Percentiles rank a stretch among this genome's conserved stretches.
phyloP scores from a whole-genome alignment of 176 grass and related monocot genomes.

The Eremochloa ophiuroides region DNA sequence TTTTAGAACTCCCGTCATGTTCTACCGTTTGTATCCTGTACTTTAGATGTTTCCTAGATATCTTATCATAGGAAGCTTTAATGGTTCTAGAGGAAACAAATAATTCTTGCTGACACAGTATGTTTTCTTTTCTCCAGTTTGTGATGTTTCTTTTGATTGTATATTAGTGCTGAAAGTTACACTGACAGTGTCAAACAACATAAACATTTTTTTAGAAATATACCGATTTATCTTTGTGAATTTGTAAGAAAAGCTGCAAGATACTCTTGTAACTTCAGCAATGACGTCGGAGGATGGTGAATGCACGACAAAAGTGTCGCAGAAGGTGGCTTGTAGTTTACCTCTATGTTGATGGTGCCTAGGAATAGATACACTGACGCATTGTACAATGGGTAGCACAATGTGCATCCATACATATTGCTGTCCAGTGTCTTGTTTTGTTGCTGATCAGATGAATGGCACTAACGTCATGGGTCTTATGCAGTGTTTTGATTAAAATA shows the following conservation, averaged over 20 bases:
- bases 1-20: neutral
- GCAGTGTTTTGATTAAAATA: slow-evolving; percentile 14
- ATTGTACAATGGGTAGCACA: slow-evolving; percentile 19
- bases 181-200: neutral
- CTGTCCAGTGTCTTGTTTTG: slow-evolving; percentile 27
- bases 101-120: neutral
- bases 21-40: neutral
- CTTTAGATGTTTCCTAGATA: neutral
- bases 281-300: slow-evolving; percentile 12
- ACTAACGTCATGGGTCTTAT: neutral
- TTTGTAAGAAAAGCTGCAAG: neutral
- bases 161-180: neutral
- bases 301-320: neutral
- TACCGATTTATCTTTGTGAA: neutral
- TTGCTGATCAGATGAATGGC: slow-evolving; percentile 25
- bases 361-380: slow-evolving; percentile 13
- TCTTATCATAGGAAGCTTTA: neutral
- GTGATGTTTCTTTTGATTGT: neutral
- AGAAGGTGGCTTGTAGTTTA: neutral
- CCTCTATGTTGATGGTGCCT: slow-evolving; percentile 12
- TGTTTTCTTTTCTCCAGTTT: neutral
- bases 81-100: slow-evolving; percentile 1
- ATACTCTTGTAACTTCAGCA: slow-evolving; percentile 11
- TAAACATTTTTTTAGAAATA: neutral
- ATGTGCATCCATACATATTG: slow-evolving; percentile 16